Evolutionary conservation across 331 rosid species (phyloP), one percentile per base, ranked within the genome.

Genomic region (Acacia pycnantha): DNA sequence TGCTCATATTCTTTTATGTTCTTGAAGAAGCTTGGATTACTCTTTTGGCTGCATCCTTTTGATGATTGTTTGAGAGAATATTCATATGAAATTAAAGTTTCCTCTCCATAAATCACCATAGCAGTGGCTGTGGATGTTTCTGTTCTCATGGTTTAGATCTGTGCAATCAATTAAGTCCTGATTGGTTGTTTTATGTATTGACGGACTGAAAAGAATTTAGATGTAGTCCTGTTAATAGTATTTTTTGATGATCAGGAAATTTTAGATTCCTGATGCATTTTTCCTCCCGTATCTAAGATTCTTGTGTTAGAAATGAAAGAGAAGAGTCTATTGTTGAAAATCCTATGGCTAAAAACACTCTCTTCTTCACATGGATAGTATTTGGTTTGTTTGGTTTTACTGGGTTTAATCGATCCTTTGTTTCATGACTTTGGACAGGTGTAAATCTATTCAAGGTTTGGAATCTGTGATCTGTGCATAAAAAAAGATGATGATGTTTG

Each of bases 401-500:
- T 8, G 0, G 50, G n/a, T 41, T 37, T 80, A 50, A 86, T 56
- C 80, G 31, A 58, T 22, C 33, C 58, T 74, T 43, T 56, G 3
- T 56, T 53, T 77, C 21, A n/a, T 27, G 44, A 77, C 13, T 83
- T 56, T 76, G 74, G 40, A 18, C 85, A 86, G 87, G 87, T 80
- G 79, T 11, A 9, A 37, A n/a, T 33, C 70, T 31, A 6, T 78
- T 66, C 27, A 58, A 27, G 27, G 40, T 56, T n/a, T 58, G 50
- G 26, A 54, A 21, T 72, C 71, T 74, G 44, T 74, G 35, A 69
- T 51, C 46, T 56, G 26, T 74, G 82, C 51, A 58, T 24, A 82
- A 82, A 72, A 50, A 66, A n/a, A 11, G 82, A 91, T 85, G 92
- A 86, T 79, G 81, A 86, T 87, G 77, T 89, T 87, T 35, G 89